Conservation (phyloP, 2,329 filamentous ascomycete species). For the Aspergillus fijiensis region DNA sequence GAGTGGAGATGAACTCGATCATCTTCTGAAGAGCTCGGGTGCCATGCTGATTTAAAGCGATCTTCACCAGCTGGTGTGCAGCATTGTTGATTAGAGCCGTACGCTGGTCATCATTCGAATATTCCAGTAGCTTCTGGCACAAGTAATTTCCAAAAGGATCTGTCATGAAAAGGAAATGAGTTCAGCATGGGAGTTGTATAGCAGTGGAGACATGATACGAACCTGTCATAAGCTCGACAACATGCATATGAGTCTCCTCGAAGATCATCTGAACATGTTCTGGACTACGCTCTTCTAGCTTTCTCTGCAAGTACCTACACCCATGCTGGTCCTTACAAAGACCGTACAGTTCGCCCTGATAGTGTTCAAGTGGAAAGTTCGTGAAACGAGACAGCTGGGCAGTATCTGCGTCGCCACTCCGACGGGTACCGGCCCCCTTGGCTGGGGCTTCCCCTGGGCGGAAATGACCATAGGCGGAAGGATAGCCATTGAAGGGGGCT, state of each 20-base stretch:
- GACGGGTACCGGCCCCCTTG: slow-evolving; percentile 69
- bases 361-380: slow-evolving; percentile 77
- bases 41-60: slow-evolving; percentile 95
- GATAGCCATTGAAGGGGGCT: slow-evolving; percentile 54
- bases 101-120: slow-evolving; percentile 90
- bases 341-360: slow-evolving; percentile 79
- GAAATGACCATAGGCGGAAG: slow-evolving; percentile 51
- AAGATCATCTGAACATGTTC: slow-evolving; percentile 91
- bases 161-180: slow-evolving; percentile 19
- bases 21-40: slow-evolving; percentile 97
- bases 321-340: slow-evolving; percentile 98
- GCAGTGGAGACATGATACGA: slow-evolving; percentile 19
- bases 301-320: slow-evolving; percentile 94
- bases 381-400: slow-evolving; percentile 75
- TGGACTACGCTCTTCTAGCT: slow-evolving; percentile 83
- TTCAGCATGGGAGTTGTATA: slow-evolving; percentile 22
- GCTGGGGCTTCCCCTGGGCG: slow-evolving; percentile 72
- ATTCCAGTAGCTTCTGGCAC: slow-evolving; percentile 96
- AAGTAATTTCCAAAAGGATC: slow-evolving; percentile 99
- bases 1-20: slow-evolving; percentile 93
- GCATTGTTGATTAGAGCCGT: slow-evolving; percentile 91
- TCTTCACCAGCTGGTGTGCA: slow-evolving; percentile 80
- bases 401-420: slow-evolving; percentile 41
- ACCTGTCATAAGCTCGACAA: slow-evolving; percentile 93
- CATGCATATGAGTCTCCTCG: slow-evolving; percentile 86